Evolutionary conservation across 1,284 basidiomycete genomes (phyloP).

Genomic region (Singerocomus inundabilis): DNA sequence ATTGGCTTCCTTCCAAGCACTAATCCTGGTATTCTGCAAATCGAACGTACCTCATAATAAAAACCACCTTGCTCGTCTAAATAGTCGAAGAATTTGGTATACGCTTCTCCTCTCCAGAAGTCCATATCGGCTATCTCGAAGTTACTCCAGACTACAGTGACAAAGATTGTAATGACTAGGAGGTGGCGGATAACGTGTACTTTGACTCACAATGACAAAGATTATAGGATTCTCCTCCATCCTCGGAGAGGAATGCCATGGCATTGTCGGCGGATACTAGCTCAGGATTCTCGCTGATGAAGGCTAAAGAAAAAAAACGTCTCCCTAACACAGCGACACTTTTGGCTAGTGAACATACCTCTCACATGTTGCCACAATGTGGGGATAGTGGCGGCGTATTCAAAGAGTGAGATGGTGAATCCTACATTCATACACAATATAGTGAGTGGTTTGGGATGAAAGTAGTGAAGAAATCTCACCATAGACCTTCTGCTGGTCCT

Average conservation of each 20-base stretch:
- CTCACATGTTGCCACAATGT: conserved; percentile 81
- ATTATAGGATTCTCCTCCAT: conserved; percentile 79
- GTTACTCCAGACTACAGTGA: conserved; percentile 76
- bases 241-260: conserved; percentile 80
- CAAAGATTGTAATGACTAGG: background rate
- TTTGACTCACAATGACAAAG: conserved; percentile 76
- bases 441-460: background rate
- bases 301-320: conserved; percentile 47
- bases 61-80: conserved; percentile 88
- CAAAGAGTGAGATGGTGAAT: conserved; percentile 83
- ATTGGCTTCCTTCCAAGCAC: background rate
- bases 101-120: conserved; percentile 82
- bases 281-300: conserved; percentile 70
- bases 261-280: conserved; percentile 72
- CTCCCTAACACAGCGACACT: background rate
- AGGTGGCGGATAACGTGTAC: background rate
- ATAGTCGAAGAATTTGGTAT: conserved; percentile 82
- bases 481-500: conserved; percentile 84
- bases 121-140: conserved; percentile 87
- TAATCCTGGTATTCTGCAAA: background rate
- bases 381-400: conserved; percentile 83
- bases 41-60: conserved; percentile 69
- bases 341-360: conserved; percentile 40
- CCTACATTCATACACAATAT: conserved; percentile 39
- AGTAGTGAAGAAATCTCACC: conserved; percentile 40